phyloP scores from a whole-genome alignment of 2,329 filamentous ascomycete species.

The Clarireedia monteithiana region DNA sequence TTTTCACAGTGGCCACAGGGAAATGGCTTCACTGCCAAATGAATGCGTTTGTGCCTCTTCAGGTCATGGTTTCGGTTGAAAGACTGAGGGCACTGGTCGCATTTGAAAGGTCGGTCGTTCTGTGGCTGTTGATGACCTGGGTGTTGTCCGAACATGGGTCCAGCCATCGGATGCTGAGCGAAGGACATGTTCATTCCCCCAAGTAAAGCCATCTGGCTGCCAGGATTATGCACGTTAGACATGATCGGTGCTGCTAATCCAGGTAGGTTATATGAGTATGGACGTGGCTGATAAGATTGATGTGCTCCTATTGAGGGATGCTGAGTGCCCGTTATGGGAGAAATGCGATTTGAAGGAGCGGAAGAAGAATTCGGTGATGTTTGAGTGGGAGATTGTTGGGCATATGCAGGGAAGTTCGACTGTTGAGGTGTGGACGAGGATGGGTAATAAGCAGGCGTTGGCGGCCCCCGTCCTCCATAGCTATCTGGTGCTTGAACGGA shows the following conservation, averaged over 20 bases:
- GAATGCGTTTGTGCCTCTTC: slow-evolving; percentile 92
- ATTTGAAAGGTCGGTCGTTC: slow-evolving; percentile 87
- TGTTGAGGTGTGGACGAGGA: slow-evolving; percentile 41
- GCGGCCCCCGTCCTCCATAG: slow-evolving; percentile 45
- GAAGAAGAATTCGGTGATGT: slow-evolving; percentile 34
- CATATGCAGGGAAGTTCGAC: slow-evolving; percentile 37
- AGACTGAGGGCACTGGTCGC: slow-evolving; percentile 82
- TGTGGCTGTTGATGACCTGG: slow-evolving; percentile 43
- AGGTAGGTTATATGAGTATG: slow-evolving; percentile 50
- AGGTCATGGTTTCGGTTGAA: slow-evolving; percentile 96
- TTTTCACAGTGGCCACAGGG: slow-evolving; percentile 89
- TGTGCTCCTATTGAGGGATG: slow-evolving; percentile 47
- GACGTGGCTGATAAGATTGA: slow-evolving; percentile 40
- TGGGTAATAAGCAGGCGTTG: slow-evolving; percentile 52
- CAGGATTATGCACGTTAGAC: slow-evolving; percentile 70
- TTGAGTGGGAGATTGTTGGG: slow-evolving; percentile 43
- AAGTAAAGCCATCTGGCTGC: slow-evolving; percentile 63
- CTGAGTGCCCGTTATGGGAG: slow-evolving; percentile 30
- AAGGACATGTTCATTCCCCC: slow-evolving; percentile 41
- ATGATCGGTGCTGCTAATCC: slow-evolving; percentile 62
- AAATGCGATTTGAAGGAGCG: slow-evolving; percentile 34
- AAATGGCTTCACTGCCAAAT: slow-evolving; percentile 91
- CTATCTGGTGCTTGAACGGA: slow-evolving; percentile 52
- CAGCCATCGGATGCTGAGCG: slow-evolving; percentile 39
- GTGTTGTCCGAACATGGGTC: slow-evolving; percentile 53